These are phyloP conservation scores for Podaxis carcinomalis DNA, from an alignment of 768 basidiomycete genomes.

Conservation along the genomic window DNA sequence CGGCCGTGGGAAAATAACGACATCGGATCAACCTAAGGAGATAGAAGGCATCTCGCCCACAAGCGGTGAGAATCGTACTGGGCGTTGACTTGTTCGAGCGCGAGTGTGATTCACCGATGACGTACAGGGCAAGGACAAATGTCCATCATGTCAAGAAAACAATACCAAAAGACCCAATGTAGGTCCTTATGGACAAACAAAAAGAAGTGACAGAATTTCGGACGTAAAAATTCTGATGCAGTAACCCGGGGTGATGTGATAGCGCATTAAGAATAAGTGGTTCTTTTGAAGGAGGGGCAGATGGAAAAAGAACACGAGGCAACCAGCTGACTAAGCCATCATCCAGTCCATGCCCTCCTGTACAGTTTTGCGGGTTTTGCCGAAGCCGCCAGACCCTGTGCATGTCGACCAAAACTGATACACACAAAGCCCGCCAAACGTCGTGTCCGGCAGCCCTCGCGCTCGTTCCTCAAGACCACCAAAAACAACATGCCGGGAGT, in stretches of 20 bases:
- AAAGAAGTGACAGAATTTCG: neutral
- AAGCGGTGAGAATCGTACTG: neutral
- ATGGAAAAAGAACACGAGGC: neutral
- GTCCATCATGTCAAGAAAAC: neutral
- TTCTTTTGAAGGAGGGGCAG: neutral
- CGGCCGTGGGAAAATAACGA: neutral
- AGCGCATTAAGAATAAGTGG: neutral
- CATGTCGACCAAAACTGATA: constrained; percentile 29
- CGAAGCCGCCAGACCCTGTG: constrained; percentile 31
- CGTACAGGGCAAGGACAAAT: neutral
- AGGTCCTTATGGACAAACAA: neutral
- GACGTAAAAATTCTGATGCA: neutral
- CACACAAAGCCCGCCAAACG: constrained; percentile 47
- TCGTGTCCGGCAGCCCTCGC: constrained; percentile 41
- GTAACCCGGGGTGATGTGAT: neutral
- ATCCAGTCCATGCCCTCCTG: constrained; percentile 25
- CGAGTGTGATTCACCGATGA: neutral
- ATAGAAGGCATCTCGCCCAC: neutral
- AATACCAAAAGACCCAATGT: neutral
- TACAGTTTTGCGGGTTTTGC: constrained; percentile 38
- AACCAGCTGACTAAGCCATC: constrained; percentile 22
- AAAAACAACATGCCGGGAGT: constrained; percentile 71
- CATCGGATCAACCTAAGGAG: constrained; percentile 2
- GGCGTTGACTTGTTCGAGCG: neutral
- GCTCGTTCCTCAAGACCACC: constrained; percentile 44